Percentiles rank a stretch among this genome's conserved stretches.
Conservation (phyloP, 1,139 yeast genomes). For the Entelexis paramagnoliae region DNA sequence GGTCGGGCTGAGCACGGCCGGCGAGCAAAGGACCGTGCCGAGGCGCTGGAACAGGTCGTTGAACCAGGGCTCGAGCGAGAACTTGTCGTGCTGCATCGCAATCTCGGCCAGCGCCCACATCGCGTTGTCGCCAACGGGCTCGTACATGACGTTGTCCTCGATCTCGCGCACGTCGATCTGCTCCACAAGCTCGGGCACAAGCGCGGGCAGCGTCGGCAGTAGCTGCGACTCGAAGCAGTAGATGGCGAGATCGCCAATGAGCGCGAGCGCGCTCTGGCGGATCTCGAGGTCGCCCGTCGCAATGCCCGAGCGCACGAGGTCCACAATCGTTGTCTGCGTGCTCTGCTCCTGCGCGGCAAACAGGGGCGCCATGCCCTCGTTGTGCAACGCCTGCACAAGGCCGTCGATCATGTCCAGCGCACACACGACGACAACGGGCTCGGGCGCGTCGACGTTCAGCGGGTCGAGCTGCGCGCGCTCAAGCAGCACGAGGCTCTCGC, state of each 20-base stretch:
- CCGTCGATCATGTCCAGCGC: constrained; percentile 87
- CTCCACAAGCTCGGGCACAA: constrained; percentile 51
- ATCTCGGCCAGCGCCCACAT: constrained; percentile 92
- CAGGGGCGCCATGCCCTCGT: constrained; percentile 19
- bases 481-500: constrained; percentile 58
- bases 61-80: constrained; percentile 47
- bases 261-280: constrained; percentile 83
- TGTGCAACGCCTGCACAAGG: constrained; percentile 65
- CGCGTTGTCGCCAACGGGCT: constrained; percentile 73
- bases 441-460: constrained; percentile 56
- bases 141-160: constrained; percentile 32
- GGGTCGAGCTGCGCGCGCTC: constrained; percentile 60
- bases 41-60: constrained; percentile 46
- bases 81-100: constrained; percentile 44
- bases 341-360: constrained; percentile 21
- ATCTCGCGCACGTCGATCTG: constrained; percentile 42
- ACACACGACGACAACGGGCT: constrained; percentile 82
- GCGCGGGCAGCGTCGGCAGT: constrained; percentile 46
- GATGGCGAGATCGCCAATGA: constrained; percentile 78
- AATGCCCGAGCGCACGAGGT: constrained; percentile 56
- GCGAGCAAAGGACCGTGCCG: constrained; percentile 48
- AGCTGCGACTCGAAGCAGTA: constrained; percentile 45
- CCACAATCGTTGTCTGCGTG: constrained; percentile 39
- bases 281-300: constrained; percentile 71
- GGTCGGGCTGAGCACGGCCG: constrained; percentile 36